phyloP scores from a whole-genome alignment of 75 land plant genomes.

The Pseudotsuga menziesii region DNA sequence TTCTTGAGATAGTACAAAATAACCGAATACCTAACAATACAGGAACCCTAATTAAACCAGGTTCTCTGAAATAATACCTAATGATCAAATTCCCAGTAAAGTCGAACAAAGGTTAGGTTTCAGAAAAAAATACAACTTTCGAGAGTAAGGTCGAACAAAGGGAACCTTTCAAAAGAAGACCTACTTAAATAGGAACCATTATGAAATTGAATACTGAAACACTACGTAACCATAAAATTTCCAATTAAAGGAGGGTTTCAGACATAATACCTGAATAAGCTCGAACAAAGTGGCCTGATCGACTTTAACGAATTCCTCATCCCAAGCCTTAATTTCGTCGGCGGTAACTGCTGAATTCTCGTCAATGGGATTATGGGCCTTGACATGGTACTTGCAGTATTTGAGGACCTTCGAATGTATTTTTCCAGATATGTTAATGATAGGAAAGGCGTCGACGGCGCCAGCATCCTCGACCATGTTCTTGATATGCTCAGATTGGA shows the following conservation, averaged over 20 bases:
- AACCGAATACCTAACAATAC: no score
- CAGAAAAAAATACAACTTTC: no score
- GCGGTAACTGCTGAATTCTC: constrained; percentile 22
- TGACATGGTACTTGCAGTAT: constrained; percentile 62
- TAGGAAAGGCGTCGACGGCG: constrained; percentile 38
- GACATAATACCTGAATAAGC: constrained; percentile 35
- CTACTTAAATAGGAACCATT: no score
- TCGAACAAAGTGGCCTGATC: constrained; percentile 63
- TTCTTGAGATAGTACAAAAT: no score
- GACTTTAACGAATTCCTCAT: constrained; percentile 60
- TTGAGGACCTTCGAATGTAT: constrained; percentile 65
- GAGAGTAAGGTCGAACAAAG: no score
- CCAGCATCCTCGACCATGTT: constrained; percentile 69
- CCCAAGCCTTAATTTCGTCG: constrained; percentile 58
- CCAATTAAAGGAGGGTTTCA: neutral
- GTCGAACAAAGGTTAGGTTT: no score
- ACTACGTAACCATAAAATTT: neutral
- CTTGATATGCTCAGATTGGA: constrained; percentile 51
- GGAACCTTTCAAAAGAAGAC: no score
- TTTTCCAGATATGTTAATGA: constrained; percentile 56
- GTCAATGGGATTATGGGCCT: constrained; percentile 19
- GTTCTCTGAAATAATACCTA: no score
- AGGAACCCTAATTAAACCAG: no score
- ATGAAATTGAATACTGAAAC: no score
- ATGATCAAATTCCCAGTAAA: no score